Base-by-base conservation (phyloP, 2,329 filamentous ascomycete species). In the Colletotrichum sp. region DNA sequence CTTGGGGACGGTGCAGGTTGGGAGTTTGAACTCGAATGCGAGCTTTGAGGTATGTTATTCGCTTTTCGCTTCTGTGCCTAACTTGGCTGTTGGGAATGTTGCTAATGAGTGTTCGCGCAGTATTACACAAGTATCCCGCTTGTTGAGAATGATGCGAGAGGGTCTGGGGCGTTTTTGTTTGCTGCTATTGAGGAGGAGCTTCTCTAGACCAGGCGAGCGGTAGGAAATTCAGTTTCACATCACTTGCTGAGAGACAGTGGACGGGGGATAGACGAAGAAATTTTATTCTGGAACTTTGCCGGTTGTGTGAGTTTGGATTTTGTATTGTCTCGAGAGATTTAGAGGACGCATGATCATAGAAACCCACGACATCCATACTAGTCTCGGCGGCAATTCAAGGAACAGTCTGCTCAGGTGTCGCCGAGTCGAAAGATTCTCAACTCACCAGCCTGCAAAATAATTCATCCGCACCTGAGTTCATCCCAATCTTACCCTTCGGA, bases 1-100 rank as follows among this genome's bases (percentile, higher is more conserved):
- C 81, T 85, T 89, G 77, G 88, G 88, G 2, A 91, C 89, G 0
- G 89, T 91, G 1, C 81, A 84, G 52, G 89, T 91, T 12, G 89
- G 89, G 60, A 89, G 87, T 71, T 78, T 91, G 77, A 86, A 84
- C 77, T 86, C 86, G 9, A 84, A 88, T 76, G 89, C 86, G 4
- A 85, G 84, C 13, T 91, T 89, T 77, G 85, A 89, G 82, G 88
- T 90, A 77, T 81, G 84, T 68, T 4, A 0, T 16, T 30, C 6
- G 3, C 15, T 15, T 67, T 39, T 6, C 2, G 1, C 0, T 57
- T 69, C 18, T 36, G 10, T 18, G 13, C 2, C 2, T 22, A 18
- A 1, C 5, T 12, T 69, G 22, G 30, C 16, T 34, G 9, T 28
- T 62, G 39, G 18, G 39, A 12, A n/a, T 7, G 5, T 18, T 24